Percentiles rank a stretch among this genome's conserved stretches.
phyloP scores from a whole-genome alignment of 345 rosid genomes.

The Rubroshorea leprosula region DNA sequence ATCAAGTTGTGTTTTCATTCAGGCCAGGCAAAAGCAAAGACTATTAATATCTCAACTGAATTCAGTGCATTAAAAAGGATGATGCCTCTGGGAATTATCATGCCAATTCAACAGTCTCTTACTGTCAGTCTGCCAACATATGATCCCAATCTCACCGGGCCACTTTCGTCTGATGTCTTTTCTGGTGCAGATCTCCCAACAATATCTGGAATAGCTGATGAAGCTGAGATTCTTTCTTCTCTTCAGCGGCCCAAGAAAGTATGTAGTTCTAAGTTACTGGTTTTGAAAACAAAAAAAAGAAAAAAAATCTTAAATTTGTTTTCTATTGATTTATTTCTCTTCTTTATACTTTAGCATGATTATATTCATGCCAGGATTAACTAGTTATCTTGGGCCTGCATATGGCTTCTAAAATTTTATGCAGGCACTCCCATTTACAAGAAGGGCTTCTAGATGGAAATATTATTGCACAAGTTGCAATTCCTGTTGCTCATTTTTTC shows the following conservation, averaged over 20 bases:
- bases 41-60: slow-evolving; percentile 84
- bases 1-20: slow-evolving; percentile 85
- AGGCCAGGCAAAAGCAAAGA: slow-evolving; percentile 71
- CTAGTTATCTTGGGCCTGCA: not conserved
- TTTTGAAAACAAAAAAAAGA: not conserved
- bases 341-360: not conserved
- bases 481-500: too few relatives aligned
- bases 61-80: slow-evolving; percentile 95
- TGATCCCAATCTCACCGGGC: slow-evolving; percentile 39
- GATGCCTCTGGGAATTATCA: slow-evolving; percentile 88
- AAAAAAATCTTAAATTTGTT: not conserved
- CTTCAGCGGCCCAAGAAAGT: slow-evolving; percentile 95
- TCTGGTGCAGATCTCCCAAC: slow-evolving; percentile 76
- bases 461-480: too few relatives aligned
- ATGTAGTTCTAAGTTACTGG: slow-evolving; percentile 12
- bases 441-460: too few relatives aligned
- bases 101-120: slow-evolving; percentile 95
- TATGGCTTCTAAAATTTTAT: not conserved
- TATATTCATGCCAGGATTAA: not conserved
- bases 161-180: slow-evolving; percentile 60
- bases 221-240: slow-evolving; percentile 96
- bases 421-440: too few relatives aligned
- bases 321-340: not conserved
- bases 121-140: slow-evolving; percentile 70
- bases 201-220: slow-evolving; percentile 82